Evolutionary conservation across 2,329 filamentous ascomycete genomes (phyloP).

Genomic region (Chaetomiaceae sp.): DNA sequence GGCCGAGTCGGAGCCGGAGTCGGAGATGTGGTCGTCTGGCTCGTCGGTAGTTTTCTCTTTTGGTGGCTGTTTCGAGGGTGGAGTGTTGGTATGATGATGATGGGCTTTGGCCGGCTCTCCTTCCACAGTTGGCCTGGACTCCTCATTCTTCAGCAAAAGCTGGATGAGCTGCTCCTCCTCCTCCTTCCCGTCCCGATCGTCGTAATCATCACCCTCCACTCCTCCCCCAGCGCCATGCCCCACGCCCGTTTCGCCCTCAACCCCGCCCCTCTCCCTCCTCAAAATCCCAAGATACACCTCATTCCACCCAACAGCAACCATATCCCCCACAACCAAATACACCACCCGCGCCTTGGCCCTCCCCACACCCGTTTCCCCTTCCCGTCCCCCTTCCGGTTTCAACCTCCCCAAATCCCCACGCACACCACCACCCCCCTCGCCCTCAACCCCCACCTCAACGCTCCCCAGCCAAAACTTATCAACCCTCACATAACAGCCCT

Average conservation of each 20-base stretch:
- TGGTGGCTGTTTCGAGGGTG: slow-evolving; percentile 1
- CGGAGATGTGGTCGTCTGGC: slow-evolving; percentile 10
- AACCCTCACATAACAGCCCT: slow-evolving; percentile 48
- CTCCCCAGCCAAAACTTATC: slow-evolving; percentile 35
- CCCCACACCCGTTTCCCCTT: background rate
- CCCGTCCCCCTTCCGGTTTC: background rate
- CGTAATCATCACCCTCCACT: background rate
- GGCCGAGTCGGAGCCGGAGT: slow-evolving; percentile 30
- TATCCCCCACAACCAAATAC: slow-evolving; percentile 44
- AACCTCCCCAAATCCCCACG: background rate
- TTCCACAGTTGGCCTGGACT: background rate
- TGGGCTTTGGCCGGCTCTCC: background rate
- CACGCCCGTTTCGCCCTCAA: background rate
- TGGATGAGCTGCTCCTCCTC: background rate
- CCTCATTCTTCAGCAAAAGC: slow-evolving; percentile 14
- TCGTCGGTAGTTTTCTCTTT: slow-evolving; percentile 19
- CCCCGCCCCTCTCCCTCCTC: slow-evolving; percentile 8
- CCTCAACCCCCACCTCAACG: slow-evolving; percentile 1
- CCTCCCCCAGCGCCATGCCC: background rate
- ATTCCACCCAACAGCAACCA: slow-evolving; percentile 47
- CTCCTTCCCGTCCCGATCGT: background rate
- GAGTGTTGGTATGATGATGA: no score
- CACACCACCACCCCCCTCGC: background rate
- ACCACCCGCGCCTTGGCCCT: slow-evolving; percentile 32
- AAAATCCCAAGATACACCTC: slow-evolving; percentile 35